Base-by-base conservation (phyloP, 345 rosid genomes). In the Euphorbia lathyris region DNA sequence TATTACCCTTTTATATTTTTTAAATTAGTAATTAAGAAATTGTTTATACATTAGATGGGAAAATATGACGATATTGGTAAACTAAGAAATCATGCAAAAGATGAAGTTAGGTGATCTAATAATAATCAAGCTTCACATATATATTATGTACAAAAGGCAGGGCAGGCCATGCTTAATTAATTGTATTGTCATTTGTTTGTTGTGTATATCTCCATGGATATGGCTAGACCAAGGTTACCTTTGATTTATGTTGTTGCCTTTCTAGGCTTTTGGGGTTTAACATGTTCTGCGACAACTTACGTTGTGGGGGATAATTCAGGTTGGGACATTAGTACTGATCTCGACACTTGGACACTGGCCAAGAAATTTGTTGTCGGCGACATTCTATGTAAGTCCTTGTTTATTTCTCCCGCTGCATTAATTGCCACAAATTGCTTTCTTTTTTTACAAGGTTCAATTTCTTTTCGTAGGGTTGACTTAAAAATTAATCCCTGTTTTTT, bases 241-340 rank as follows among this genome's bases (percentile, higher is more conserved):
- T 60, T 86, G 68, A 10, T 83, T 26, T 72, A 22, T 32, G 3
- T 84, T 9, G 77, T 80, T 27, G 72, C 66, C 40, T 4, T 75
- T 11, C 70, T 77, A 23, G 78, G 78, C 38, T 60, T 72, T 7
- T 59, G 30, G 9, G 63, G 72, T 36, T 67, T 65, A 67, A 72
- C 84, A 58, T 79, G 83, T 80, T 36, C 74, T 23, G 92, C 89
- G 38, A 56, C 93, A 0, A 86, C 82, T 5, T 92, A 92, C 83
- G 65, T 73, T 29, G 96, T 95, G 2, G 99, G 99, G 1, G 99
- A 87, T 72, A 82, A 14, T 42, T 83, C 99, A 0, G 97, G 98
- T 7, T 92, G 99, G 99, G 98, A 96, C 83, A 82, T 92, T 25
- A 92, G 98, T 83, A 74, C 88, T 1, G 77, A 86, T 76, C 87